These are phyloP conservation scores for Pyrenochaeta sp. DNA, from an alignment of 2,329 filamentous ascomycete genomes.

Conservation along the genomic window DNA sequence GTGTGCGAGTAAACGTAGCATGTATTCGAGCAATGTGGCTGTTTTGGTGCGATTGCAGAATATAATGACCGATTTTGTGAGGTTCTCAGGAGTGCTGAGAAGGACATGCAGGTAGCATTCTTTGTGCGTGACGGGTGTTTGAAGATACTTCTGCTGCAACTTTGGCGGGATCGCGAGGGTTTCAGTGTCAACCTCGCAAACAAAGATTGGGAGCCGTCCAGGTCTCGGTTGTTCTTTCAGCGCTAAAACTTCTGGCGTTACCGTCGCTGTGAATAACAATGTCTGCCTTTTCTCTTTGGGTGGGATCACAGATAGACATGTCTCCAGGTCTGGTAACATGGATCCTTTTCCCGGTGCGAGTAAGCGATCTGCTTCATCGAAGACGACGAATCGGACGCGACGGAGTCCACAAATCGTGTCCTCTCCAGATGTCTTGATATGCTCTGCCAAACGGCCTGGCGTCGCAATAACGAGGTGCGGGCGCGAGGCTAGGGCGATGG, in stretches of 20 bases:
- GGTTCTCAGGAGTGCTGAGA: slow-evolving; percentile 76
- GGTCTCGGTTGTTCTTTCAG: slow-evolving; percentile 81
- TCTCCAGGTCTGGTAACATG: slow-evolving; percentile 94
- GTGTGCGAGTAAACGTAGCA: slow-evolving; percentile 85
- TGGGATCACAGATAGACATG: slow-evolving; percentile 83
- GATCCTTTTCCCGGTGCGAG: slow-evolving; percentile 78
- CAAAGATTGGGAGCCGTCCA: slow-evolving; percentile 79
- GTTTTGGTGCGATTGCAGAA: slow-evolving; percentile 94
- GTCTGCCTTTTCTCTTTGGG: slow-evolving; percentile 84
- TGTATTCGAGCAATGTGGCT: slow-evolving; percentile 86
- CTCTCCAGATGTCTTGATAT: slow-evolving; percentile 88
- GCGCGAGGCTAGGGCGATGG: slow-evolving; percentile 79
- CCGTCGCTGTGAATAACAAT: slow-evolving; percentile 92
- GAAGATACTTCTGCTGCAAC: slow-evolving; percentile 83
- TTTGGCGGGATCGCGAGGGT: slow-evolving; percentile 80
- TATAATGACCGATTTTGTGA: slow-evolving; percentile 81
- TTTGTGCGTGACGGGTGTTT: slow-evolving; percentile 89
- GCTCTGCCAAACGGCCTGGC: slow-evolving; percentile 87
- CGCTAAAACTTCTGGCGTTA: slow-evolving; percentile 89
- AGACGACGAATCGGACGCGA: slow-evolving; percentile 83
- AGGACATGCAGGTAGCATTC: slow-evolving; percentile 95
- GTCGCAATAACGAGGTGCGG: slow-evolving; percentile 96
- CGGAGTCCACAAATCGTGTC: slow-evolving; percentile 86
- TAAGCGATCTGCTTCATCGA: slow-evolving; percentile 94
- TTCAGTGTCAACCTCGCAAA: slow-evolving; percentile 84